Conservation (phyloP, 2,329 filamentous ascomycete species). For the Fusarium nematophilum region DNA sequence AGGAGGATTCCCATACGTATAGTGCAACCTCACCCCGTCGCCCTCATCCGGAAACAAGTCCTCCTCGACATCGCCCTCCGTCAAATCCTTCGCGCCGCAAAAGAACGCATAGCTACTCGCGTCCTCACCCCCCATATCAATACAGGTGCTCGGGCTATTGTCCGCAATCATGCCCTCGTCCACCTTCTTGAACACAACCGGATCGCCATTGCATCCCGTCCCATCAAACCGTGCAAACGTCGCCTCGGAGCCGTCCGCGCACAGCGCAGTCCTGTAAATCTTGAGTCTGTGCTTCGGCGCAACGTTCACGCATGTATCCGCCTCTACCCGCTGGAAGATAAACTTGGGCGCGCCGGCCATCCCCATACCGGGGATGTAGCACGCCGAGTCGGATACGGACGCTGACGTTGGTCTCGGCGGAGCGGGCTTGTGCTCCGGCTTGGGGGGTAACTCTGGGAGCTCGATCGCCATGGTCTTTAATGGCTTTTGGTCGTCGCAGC, state of each 20-base stretch:
- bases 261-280: constrained; percentile 21
- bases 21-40: not conserved
- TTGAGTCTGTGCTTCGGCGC: constrained; percentile 11
- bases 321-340: constrained; percentile 9
- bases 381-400: constrained; percentile 26
- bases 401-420: constrained; percentile 6
- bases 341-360: constrained; percentile 9
- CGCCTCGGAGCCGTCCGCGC: constrained; percentile 16
- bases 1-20: not conserved
- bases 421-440: not conserved
- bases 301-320: constrained; percentile 21
- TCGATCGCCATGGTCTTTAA: not conserved
- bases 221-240: constrained; percentile 9
- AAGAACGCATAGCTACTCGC: constrained; percentile 20
- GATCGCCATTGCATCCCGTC: not conserved
- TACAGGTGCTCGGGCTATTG: constrained; percentile 5
- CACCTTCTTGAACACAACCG: constrained; percentile 2
- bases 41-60: constrained; percentile 8
- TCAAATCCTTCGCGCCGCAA: constrained; percentile 14
- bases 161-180: constrained; percentile 2
- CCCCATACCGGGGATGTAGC: constrained; percentile 12
- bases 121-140: constrained; percentile 17
- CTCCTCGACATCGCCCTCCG: not conserved
- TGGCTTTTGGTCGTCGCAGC: not conserved
- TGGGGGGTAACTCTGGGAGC: constrained; percentile 1